Evolutionary conservation across 345 rosid genomes (phyloP), one percentile per base, ranked within the genome.

Genomic region (Citrus australasica): DNA sequence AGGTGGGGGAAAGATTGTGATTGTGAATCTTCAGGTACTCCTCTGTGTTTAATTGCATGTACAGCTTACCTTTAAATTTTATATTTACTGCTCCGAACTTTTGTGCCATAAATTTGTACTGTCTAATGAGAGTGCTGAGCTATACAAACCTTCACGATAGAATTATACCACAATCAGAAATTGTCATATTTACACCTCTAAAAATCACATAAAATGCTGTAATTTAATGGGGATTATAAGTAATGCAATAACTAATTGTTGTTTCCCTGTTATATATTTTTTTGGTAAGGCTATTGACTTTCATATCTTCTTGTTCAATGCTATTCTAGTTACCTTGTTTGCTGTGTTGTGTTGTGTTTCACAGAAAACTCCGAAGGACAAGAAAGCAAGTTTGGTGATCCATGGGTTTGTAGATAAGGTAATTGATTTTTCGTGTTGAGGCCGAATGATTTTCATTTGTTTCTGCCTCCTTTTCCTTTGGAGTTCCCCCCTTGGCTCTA

Each of bases 311-410:
- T 32, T 65, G 24, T 65, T 70, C 7, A 27, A 14, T 25, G 8
- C 8, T 25, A 24, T 37, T 68, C 30, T 3, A 38, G n/a, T 58
- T 27, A 73, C 32, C 70, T 65, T n/a, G n/a, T 79, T 37, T 64
- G 46, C 4, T 37, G 7, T 7, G 46, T 59, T 61, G 38, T 83
- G 14, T 65, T 83, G 27, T 13, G 14, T 59, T 55, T 75, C 84
- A 51, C 87, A 96, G 98, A 91, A 92, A 96, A 96, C 98, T 73
- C 98, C 99, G 0, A 96, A 96, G 88, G 99, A 96, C 91, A 91
- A 91, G 88, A 92, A 94, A 69, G 98, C 99, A 78, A 88, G 86
- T 79, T 81, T 96, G 86, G 95, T 96, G 83, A 94, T 96, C 83
- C 98, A 86, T 64, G 99, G 99, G 16, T 74, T 94, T 79, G 97